Percentiles rank a stretch among this genome's conserved stretches.
These are phyloP conservation scores for Scutellaria baicalensis DNA, from an alignment of 257 asterid species.

Conservation along the genomic window DNA sequence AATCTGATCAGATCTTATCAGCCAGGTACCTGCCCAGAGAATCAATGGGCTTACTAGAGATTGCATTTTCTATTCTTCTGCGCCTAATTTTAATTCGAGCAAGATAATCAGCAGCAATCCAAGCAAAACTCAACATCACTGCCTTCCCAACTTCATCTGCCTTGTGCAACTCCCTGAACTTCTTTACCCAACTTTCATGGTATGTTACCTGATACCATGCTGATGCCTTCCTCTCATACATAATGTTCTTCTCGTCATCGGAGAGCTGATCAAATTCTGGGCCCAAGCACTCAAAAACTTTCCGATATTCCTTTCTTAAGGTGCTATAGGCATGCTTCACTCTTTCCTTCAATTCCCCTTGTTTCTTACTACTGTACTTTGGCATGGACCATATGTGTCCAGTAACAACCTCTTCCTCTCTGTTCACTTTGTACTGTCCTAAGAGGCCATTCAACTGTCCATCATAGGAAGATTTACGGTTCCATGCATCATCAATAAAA, in stretches of 20 bases:
- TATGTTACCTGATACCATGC: constrained; percentile 93
- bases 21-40: constrained; percentile 67
- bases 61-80: constrained; percentile 24
- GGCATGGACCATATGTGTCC: constrained; percentile 98
- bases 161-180: constrained; percentile 30
- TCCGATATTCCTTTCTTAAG: constrained; percentile 69
- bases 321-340: constrained; percentile 65
- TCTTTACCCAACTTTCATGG: constrained; percentile 51
- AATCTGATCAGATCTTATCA: constrained; percentile 47
- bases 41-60: constrained; percentile 55
- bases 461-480: constrained; percentile 57
- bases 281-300: constrained; percentile 55
- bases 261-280: constrained; percentile 43
- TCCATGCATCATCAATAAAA: constrained; percentile 68
- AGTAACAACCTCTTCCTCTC: constrained; percentile 83
- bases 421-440: constrained; percentile 68
- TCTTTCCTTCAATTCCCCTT: constrained; percentile 79
- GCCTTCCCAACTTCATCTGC: constrained; percentile 33
- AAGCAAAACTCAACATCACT: constrained; percentile 78
- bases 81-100: constrained; percentile 64
- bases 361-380: constrained; percentile 50
- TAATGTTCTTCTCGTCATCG: constrained; percentile 43
- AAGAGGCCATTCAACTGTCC: constrained; percentile 62
- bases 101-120: constrained; percentile 94
- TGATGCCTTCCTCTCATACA: constrained; percentile 76